A percentile compares a stretch with the other conserved stretches of the same genome.
Evolutionary conservation across 2,329 filamentous ascomycete species (phyloP).

Genomic region (Colletotrichum liaoningense): DNA sequence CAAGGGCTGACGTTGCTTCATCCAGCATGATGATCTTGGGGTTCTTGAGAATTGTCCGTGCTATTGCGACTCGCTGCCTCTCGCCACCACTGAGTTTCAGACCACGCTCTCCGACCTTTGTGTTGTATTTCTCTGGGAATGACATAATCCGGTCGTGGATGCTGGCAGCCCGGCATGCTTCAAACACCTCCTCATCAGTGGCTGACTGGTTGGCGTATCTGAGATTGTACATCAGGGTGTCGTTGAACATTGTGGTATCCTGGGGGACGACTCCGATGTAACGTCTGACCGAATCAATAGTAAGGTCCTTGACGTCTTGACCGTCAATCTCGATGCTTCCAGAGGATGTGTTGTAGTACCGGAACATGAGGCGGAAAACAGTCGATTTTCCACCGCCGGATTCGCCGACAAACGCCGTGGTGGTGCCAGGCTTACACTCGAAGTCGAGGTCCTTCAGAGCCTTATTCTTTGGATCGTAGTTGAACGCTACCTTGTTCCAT

Average conservation of each 20-base stretch:
- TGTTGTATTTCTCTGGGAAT: conserved; percentile 89
- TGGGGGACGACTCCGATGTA: conserved; percentile 97
- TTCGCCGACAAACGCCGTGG: conserved; percentile 95
- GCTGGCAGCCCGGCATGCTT: conserved; percentile 85
- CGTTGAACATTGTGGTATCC: conserved; percentile 95
- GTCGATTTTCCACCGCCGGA: conserved; percentile 98
- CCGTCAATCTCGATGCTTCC: conserved; percentile 89
- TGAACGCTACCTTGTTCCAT: conserved; percentile 91
- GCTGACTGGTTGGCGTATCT: conserved; percentile 87
- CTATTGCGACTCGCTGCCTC: conserved; percentile 94
- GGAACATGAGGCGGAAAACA: conserved; percentile 93
- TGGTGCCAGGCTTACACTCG: conserved; percentile 88
- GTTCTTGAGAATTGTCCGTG: conserved; percentile 91
- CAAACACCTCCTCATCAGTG: conserved; percentile 83
- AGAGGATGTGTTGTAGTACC: conserved; percentile 89
- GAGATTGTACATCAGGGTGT: conserved; percentile 94
- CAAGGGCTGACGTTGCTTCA: conserved; percentile 91
- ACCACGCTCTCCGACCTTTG: conserved; percentile 91
- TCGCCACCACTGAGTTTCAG: conserved; percentile 89
- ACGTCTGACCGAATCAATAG: conserved; percentile 90
- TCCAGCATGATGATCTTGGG: conserved; percentile 93
- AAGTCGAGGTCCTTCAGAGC: conserved; percentile 88
- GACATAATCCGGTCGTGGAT: conserved; percentile 93
- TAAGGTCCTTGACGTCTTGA: conserved; percentile 84
- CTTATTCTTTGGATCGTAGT: conserved; percentile 88